A percentile compares a stretch with the other conserved stretches of the same genome.
phyloP scores from a whole-genome alignment of 106 monocot genomes.

The Dendrobium officinale region DNA sequence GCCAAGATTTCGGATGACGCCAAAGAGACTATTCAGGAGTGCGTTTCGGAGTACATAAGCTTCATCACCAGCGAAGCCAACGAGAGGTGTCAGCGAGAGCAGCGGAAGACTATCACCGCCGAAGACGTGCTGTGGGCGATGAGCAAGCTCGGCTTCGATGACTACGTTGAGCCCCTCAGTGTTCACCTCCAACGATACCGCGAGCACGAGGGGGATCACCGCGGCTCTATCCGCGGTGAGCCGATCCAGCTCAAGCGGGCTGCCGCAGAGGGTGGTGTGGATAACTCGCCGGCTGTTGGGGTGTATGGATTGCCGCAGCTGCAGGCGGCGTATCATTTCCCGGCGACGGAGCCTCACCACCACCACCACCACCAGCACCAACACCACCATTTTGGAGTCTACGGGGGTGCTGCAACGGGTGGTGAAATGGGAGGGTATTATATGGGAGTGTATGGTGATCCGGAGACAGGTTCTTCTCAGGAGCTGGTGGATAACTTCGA shows the following conservation, averaged over 20 bases:
- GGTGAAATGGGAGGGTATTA: background rate
- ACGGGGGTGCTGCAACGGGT: background rate
- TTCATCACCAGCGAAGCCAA: slow-evolving; percentile 72
- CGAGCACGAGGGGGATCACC: slow-evolving; percentile 51
- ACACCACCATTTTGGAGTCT: background rate
- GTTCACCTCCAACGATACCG: slow-evolving; percentile 42
- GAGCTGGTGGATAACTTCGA: background rate
- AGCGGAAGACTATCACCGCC: slow-evolving; percentile 67
- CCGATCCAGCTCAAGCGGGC: slow-evolving; percentile 3
- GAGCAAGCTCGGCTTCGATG: slow-evolving; percentile 57
- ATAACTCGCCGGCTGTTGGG: background rate
- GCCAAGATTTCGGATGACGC: slow-evolving; percentile 76
- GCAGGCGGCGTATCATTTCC: background rate
- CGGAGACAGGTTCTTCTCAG: background rate
- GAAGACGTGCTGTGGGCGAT: slow-evolving; percentile 73
- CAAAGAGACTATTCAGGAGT: slow-evolving; percentile 68
- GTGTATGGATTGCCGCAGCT: background rate
- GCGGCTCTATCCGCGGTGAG: slow-evolving; percentile 25
- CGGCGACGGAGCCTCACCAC: background rate
- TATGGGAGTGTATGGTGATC: background rate
- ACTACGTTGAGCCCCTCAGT: slow-evolving; percentile 56
- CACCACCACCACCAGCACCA: background rate
- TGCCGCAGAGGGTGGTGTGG: background rate
- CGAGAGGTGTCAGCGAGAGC: slow-evolving; percentile 33
- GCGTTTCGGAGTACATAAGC: slow-evolving; percentile 71